phyloP scores from a whole-genome alignment of 2,329 filamentous ascomycete species.

The Leptographium galeiforme region DNA sequence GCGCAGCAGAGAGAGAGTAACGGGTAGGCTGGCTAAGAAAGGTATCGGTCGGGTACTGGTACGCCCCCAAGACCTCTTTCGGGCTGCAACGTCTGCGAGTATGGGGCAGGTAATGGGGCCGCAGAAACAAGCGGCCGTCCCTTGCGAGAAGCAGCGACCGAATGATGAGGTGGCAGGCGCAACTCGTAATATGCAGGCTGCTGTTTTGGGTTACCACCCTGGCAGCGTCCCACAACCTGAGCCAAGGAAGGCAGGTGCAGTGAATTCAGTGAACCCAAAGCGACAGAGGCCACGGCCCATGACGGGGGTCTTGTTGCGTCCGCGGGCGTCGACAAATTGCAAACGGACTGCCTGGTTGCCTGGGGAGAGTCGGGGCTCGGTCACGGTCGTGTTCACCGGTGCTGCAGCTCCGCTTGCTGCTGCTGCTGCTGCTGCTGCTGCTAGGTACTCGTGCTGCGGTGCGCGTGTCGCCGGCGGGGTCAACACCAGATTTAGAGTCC shows the following conservation, averaged over 20 bases:
- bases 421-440: too few species aligned
- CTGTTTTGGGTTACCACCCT: constrained; percentile 10
- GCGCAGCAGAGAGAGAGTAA: constrained; percentile 2
- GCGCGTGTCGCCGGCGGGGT: too few species aligned
- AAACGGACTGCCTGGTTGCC: neutral
- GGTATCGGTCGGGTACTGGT: constrained; percentile 5
- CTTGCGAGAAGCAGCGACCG: neutral
- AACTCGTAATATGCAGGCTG: constrained; percentile 7
- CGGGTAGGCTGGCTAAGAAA: neutral
- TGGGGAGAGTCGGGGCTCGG: neutral
- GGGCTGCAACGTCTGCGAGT: constrained; percentile 2
- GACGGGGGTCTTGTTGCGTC: constrained; percentile 2
- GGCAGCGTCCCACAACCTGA: constrained; percentile 8
- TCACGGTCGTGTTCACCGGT: neutral
- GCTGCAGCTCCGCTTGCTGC: too few species aligned
- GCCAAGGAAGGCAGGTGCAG: constrained; percentile 8
- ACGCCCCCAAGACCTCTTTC: constrained; percentile 5
- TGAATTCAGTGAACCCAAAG: constrained; percentile 3
- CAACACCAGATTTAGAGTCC: too few species aligned
- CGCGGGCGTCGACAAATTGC: neutral
- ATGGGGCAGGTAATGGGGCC: constrained; percentile 6
- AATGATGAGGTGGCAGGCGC: constrained; percentile 7
- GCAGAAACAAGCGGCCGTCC: constrained; percentile 1
- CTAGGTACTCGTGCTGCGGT: too few species aligned
- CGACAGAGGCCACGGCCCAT: constrained; percentile 6